Evolutionary conservation across 176 grass and related monocot species (phyloP), one percentile per base, ranked within the genome.

Genomic region (Stipa capillata): DNA sequence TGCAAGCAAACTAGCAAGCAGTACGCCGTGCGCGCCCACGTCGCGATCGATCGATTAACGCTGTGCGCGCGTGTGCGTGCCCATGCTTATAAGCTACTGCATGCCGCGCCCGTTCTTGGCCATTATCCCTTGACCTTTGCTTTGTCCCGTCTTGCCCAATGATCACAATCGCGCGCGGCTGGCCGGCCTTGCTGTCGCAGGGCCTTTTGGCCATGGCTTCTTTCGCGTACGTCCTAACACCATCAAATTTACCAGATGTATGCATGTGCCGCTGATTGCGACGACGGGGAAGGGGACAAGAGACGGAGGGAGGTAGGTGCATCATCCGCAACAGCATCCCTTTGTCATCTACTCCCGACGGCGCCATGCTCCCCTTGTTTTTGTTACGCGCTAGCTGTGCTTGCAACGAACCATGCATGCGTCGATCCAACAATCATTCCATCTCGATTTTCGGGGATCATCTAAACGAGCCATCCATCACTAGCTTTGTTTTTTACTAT

Each of bases 241-340:
- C n/a, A n/a, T n/a, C n/a, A n/a, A n/a, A n/a, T n/a, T n/a, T n/a
- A n/a, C n/a, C n/a, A n/a, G n/a, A n/a, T n/a, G n/a, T n/a, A 27
- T 15, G 53, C 74, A 73, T 73, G 75, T 72, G 83, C 71, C 64
- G 68, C 63, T 39, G 86, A 76, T 76, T 53, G 43, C 72, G 51
- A 72, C 69, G 40, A 17, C 8, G 61, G 2, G n/a, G 13, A 61
- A 56, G 45, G 42, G 49, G 53, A 55, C 77, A 27, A 48, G 29
- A 33, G 39, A 63, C 60, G 20, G 6, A 52, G 49, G 9, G 8
- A 37, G 7, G 11, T 16, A 12, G 29, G n/a, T n/a, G n/a, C n/a
- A 9, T 36, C 60, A 11, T 10, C 12, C 18, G 33, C 61, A 65
- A 65, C 61, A 65, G 61, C 61, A 65, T 35, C 62, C 17, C 8